A percentile compares a stretch with the other conserved stretches of the same genome.
phyloP scores from a whole-genome alignment of 768 basidiomycete species.

The Agrocybe pediades region DNA sequence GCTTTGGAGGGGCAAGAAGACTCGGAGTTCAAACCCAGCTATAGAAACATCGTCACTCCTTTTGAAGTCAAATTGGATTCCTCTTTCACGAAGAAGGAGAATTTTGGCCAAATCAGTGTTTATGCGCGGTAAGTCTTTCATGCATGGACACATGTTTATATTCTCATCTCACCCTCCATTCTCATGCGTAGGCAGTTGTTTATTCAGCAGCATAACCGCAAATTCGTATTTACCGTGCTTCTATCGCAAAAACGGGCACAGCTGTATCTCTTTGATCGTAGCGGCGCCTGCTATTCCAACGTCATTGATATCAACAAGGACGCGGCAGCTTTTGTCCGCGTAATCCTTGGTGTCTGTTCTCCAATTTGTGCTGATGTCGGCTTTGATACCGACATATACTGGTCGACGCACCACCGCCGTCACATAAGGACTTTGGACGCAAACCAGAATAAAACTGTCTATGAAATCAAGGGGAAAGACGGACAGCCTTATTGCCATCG shows the following conservation, averaged over 20 bases:
- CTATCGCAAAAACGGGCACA: conserved; percentile 12
- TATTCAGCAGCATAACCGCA: conserved; percentile 20
- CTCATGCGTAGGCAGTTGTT: conserved; percentile 16
- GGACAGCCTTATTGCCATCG: conserved; percentile 11
- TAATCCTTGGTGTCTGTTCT: conserved; percentile 21
- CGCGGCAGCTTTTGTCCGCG: conserved; percentile 16
- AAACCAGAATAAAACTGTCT: neutral
- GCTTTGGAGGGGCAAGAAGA: neutral
- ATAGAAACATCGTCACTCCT: neutral
- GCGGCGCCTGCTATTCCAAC: conserved; percentile 12
- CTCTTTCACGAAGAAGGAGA: neutral
- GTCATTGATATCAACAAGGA: conserved; percentile 18
- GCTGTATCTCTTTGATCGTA: conserved; percentile 21
- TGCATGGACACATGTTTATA: no score
- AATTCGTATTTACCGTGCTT: conserved; percentile 18
- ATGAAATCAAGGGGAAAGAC: neutral
- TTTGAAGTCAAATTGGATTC: conserved; percentile 12
- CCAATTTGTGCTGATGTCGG: conserved; percentile 17
- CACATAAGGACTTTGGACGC: conserved; percentile 3
- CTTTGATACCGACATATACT: conserved; percentile 22
- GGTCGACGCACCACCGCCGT: conserved; percentile 7
- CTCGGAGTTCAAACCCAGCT: neutral
- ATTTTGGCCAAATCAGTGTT: conserved; percentile 10
- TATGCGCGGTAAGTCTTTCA: conserved; percentile 13
- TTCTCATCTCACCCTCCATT: no score